These are phyloP conservation scores for Bryoerythrophyllum caledonicum DNA, from an alignment of 225 moss, liverwort and hornwort genomes.

Conservation along the genomic window DNA sequence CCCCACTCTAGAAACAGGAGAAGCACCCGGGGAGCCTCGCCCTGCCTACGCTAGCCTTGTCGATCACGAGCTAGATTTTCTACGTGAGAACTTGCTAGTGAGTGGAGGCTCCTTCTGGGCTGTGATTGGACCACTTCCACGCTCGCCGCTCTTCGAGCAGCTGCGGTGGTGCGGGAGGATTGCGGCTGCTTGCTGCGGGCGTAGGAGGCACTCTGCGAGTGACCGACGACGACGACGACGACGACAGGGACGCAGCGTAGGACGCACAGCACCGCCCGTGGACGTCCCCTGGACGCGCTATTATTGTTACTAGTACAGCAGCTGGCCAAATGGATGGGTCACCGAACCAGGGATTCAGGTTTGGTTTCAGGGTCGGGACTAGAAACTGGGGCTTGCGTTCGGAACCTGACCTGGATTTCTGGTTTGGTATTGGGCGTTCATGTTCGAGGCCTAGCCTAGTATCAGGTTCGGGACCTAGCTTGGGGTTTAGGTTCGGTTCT, in stretches of 20 bases:
- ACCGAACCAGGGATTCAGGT: too few species aligned
- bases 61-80: slow-evolving; percentile 5
- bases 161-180: background rate
- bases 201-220: background rate
- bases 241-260: background rate
- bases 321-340: too few species aligned
- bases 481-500: too few species aligned
- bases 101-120: background rate
- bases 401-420: background rate
- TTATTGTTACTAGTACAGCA: background rate
- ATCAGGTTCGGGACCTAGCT: too few species aligned
- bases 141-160: slow-evolving; percentile 7
- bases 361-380: too few species aligned
- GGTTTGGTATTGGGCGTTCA: too few species aligned
- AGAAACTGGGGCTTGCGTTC: too few species aligned
- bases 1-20: background rate
- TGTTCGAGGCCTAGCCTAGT: too few species aligned
- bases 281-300: background rate
- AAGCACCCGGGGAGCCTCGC: background rate
- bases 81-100: background rate
- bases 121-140: slow-evolving; percentile 10
- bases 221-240: background rate
- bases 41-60: slow-evolving; percentile 14
- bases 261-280: background rate
- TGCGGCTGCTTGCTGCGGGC: slow-evolving; percentile 1